These are phyloP conservation scores for Monilinia aucupariae DNA, from an alignment of 2,329 filamentous ascomycete species.

Conservation along the genomic window DNA sequence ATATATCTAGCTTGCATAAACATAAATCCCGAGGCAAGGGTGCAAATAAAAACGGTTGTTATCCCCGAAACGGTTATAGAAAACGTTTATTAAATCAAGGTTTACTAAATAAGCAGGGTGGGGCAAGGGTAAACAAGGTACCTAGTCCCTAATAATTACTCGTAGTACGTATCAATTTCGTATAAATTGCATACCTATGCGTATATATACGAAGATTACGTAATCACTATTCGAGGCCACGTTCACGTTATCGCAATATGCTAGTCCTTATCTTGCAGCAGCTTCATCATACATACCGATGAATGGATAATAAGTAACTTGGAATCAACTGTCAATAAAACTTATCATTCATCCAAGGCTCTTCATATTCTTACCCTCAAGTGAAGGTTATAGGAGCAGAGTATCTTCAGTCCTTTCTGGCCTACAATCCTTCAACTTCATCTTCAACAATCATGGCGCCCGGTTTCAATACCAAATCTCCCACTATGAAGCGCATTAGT, in stretches of 20 bases:
- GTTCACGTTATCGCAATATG: constrained; percentile 2
- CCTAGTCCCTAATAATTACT: too few relatives aligned
- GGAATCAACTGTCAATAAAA: not conserved
- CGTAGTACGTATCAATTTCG: too few relatives aligned
- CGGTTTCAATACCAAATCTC: constrained; percentile 65
- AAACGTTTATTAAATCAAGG: too few relatives aligned
- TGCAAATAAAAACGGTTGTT: too few relatives aligned
- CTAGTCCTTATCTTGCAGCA: not conserved
- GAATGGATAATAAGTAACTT: not conserved
- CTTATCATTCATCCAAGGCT: not conserved
- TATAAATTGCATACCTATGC: too few relatives aligned
- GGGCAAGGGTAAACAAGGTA: too few relatives aligned
- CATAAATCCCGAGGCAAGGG: too few relatives aligned
- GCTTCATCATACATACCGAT: not conserved
- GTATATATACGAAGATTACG: not conserved
- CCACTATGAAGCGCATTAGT: constrained; percentile 81
- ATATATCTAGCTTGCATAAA: too few relatives aligned
- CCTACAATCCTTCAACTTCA: not conserved
- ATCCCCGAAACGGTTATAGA: too few relatives aligned
- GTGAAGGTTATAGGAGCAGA: too few relatives aligned
- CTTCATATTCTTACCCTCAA: not conserved
- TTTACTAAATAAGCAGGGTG: too few relatives aligned
- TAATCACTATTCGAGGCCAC: not conserved
- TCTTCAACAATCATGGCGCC: constrained; percentile 24
- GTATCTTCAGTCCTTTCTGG: not conserved